Base-by-base conservation (phyloP, 257 asterid genomes). In the Linderniella brevidens region DNA sequence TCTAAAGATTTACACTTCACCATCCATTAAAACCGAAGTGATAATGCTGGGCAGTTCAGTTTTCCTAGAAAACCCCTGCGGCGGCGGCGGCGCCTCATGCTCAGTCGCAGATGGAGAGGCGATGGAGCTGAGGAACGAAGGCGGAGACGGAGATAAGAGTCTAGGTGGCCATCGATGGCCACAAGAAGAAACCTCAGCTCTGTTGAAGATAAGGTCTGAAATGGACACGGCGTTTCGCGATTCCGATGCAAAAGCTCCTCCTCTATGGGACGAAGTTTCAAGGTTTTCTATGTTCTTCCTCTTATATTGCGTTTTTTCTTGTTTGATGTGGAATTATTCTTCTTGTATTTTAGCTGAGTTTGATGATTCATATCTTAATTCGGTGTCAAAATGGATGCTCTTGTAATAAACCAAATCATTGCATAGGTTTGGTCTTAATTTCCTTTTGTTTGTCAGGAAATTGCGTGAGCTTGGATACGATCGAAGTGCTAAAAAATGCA, bases 401-500 rank as follows among this genome's bases (percentile, higher is more conserved):
- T 25, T 25, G 32, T 2, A 25, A 3, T 25, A 2, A 6, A 25
- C 32, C 32, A 25, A 25, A 25, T 25, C 32, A 25, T 25, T 25
- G 32, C 32, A 25, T 3, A 2, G 6, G 32, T 6, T 25, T 25
- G 3, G 32, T 3, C 32, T 6, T 25, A 2, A 25, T 2, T 25
- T 25, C 32, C 32, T 39, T 11, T 9, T 48, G 47, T 8, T 56
- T 35, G 5, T 48, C 71, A 90, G 98, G 64, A 84, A 90, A 75
- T 62, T 90, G 84, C 77, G 76, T 17, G 93, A 85, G 66, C 78
- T 81, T 57, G 98, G 96, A 11, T 85, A 56, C 54, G 82, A 79
- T 38, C 65, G 96, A 40, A 85, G 71, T 62, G 60, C 83, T 1
- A 90, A 90, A 80, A 90, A 90, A 61, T 90, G 98, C 64, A 85